phyloP scores from a whole-genome alignment of 768 basidiomycete species.

The Amanita rimosa region DNA sequence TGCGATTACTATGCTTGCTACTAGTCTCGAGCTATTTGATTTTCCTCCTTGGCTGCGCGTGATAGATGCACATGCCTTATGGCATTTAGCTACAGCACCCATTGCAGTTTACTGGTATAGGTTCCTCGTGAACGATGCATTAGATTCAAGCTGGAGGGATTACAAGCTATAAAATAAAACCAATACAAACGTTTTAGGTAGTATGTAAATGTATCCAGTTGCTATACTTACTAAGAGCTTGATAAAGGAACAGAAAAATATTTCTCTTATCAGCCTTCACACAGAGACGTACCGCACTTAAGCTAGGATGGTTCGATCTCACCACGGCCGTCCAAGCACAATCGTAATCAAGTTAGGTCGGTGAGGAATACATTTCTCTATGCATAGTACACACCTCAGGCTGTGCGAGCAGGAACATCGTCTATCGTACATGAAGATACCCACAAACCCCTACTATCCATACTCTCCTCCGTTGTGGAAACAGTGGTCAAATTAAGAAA shows the following conservation, averaged over 20 bases:
- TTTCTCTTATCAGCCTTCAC: not conserved
- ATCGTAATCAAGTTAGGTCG: constrained; percentile 83
- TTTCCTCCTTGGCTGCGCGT: constrained; percentile 71
- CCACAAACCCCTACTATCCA: constrained; percentile 84
- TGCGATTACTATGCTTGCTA: constrained; percentile 60
- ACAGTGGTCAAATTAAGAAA: constrained; percentile 69
- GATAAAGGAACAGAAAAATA: not conserved
- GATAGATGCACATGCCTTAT: constrained; percentile 86
- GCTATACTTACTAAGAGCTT: too few species aligned
- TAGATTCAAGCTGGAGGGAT: constrained; percentile 57
- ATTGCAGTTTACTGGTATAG: constrained; percentile 76
- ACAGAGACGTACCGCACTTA: not conserved
- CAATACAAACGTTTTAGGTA: not conserved
- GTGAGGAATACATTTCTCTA: constrained; percentile 8
- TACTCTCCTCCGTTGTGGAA: constrained; percentile 86
- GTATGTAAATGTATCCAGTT: not conserved
- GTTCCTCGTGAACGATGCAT: constrained; percentile 68
- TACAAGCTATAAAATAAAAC: constrained; percentile 16
- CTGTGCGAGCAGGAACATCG: constrained; percentile 58
- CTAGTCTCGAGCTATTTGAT: constrained; percentile 79
- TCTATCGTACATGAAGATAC: constrained; percentile 95
- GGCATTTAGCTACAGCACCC: constrained; percentile 82
- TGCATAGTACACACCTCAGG: not conserved
- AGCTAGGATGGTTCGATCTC: constrained; percentile 11
- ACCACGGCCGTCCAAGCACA: constrained; percentile 33